A percentile compares a stretch with the other conserved stretches of the same genome.
Evolutionary conservation across 176 grass and related monocot species (phyloP).

Genomic region (Bromus sterilis): DNA sequence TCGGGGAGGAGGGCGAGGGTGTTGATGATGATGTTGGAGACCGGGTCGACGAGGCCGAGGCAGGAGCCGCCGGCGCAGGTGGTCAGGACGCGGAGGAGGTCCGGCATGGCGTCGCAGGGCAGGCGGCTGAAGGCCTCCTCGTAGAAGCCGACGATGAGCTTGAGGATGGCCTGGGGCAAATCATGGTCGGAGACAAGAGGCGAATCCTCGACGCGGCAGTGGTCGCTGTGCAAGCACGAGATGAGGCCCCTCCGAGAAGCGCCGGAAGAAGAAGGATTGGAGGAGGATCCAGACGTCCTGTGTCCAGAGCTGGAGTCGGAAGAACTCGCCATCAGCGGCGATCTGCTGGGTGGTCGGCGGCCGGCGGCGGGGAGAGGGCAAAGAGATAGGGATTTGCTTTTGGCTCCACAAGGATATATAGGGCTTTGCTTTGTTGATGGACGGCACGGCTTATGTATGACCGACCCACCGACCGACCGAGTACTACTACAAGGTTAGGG

Average conservation of each 20-base stretch:
- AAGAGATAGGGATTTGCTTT: too few relatives aligned
- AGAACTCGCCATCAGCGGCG: background rate
- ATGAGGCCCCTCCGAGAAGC: background rate
- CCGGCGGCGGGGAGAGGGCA: too few relatives aligned
- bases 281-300: background rate
- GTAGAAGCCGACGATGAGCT: background rate
- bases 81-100: background rate
- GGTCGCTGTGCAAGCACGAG: background rate
- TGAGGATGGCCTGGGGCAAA: background rate
- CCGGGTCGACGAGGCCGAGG: background rate
- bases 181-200: background rate
- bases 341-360: too few relatives aligned
- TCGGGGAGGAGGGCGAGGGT: background rate
- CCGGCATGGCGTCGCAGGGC: background rate
- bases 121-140: background rate
- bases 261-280: background rate
- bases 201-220: background rate
- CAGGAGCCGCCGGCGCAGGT: background rate
- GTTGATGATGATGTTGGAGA: background rate
- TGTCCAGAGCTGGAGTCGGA: too few relatives aligned
- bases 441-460: too few relatives aligned
- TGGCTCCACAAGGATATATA: too few relatives aligned
- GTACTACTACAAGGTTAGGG: too few relatives aligned
- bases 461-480: too few relatives aligned
- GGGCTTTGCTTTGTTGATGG: too few relatives aligned